phyloP scores from a whole-genome alignment of 2,329 filamentous ascomycete species.

The Davidsoniella neocaledoniae region DNA sequence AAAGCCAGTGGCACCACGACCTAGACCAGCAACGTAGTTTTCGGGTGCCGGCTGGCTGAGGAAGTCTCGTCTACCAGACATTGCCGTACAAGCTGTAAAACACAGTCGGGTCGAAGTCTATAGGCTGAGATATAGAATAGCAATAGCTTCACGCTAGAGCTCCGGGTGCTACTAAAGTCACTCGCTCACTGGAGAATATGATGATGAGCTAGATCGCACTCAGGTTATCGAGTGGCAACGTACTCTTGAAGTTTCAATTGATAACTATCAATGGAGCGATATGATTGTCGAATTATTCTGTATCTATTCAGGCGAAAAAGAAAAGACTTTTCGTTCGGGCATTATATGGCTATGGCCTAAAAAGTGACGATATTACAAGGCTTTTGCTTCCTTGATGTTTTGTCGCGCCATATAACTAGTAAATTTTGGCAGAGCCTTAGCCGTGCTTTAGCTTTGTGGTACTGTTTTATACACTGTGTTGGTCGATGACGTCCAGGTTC shows the following conservation, averaged over 20 bases:
- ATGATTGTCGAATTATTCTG: too few relatives aligned
- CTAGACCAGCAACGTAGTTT: conserved; percentile 89
- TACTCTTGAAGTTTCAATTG: conserved; percentile 7
- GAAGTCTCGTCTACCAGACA: conserved; percentile 61
- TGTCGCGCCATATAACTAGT: not conserved
- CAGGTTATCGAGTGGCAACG: conserved; percentile 6
- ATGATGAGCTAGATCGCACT: conserved; percentile 11
- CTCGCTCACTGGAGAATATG: conserved; percentile 8
- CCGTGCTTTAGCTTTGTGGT: not conserved
- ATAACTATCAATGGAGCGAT: not conserved
- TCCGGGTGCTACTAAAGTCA: not conserved
- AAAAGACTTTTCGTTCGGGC: too few relatives aligned
- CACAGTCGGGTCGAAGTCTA: not conserved
- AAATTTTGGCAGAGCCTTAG: not conserved
- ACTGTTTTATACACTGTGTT: not conserved
- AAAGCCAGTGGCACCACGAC: conserved; percentile 94
- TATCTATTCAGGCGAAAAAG: too few relatives aligned
- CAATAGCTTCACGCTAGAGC: not conserved
- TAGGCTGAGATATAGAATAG: not conserved
- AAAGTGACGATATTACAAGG: too few relatives aligned
- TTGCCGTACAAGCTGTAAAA: conserved; percentile 18
- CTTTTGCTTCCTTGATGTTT: too few relatives aligned
- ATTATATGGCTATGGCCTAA: too few relatives aligned
- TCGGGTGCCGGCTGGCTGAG: conserved; percentile 70
- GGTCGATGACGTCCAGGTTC: not conserved